Percentiles rank a stretch among this genome's conserved stretches.
These are phyloP conservation scores for Podaxis sp. DNA, from an alignment of 768 basidiomycete genomes.

Conservation along the genomic window DNA sequence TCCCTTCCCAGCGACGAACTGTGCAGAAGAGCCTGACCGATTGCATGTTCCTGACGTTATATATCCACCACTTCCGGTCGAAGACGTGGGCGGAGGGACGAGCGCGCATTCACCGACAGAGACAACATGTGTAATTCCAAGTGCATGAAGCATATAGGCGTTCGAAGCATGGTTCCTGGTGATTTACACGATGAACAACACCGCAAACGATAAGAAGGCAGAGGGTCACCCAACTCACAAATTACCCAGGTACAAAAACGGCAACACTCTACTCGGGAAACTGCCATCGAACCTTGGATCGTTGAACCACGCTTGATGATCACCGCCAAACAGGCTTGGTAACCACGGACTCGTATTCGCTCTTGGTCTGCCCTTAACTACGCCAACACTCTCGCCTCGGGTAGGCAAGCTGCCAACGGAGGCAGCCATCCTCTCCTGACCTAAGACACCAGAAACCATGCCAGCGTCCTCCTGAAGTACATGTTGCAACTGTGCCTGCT, in stretches of 20 bases:
- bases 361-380: conserved; percentile 54
- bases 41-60: conserved; percentile 24
- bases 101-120: conserved; percentile 96
- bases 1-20: conserved; percentile 45
- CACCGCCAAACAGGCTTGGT: conserved; percentile 56
- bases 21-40: conserved; percentile 30
- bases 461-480: background rate
- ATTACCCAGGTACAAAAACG: conserved; percentile 93
- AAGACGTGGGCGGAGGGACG: conserved; percentile 62
- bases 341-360: conserved; percentile 71
- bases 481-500: background rate
- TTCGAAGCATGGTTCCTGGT: conserved; percentile 89
- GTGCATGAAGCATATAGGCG: conserved; percentile 92
- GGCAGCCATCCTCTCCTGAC: conserved; percentile 5
- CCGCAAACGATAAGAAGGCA: conserved; percentile 4
- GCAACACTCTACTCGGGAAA: conserved; percentile 91
- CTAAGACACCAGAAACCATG: background rate
- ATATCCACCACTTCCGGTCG: conserved; percentile 14
- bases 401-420: background rate
- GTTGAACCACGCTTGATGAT: conserved; percentile 94
- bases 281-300: conserved; percentile 92
- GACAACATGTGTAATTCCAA: conserved; percentile 96
- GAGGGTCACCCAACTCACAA: conserved; percentile 56
- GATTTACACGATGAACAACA: conserved; percentile 13
- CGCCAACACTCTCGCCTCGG: background rate